Base-by-base conservation (phyloP, 371 early-diverging fungal genomes). In the Gilbertella persicaria region DNA sequence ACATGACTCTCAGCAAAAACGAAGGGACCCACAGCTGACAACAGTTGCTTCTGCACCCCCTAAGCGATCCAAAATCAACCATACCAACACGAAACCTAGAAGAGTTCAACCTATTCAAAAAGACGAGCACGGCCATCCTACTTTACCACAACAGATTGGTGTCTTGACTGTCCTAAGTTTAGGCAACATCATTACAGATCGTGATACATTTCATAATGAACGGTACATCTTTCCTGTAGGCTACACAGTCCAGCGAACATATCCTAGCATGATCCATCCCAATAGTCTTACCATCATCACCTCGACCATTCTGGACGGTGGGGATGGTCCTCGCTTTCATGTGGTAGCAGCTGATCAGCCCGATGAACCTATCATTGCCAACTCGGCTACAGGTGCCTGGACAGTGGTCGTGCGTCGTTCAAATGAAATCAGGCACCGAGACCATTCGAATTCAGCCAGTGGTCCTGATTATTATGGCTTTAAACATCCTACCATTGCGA, bases 381-480 rank as follows among this genome's bases (percentile, higher is more conserved):
- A 78, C 40, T 89, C 94, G 1, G 87, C 94, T 5, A 93, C 95
- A 12, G 95, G 94, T 28, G 95, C 90, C 16, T 96, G 95, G 97
- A 89, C 90, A 3, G 79, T 86, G 16, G 83, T 94, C 21, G 84
- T 94, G 13, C 88, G 89, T 46, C 73, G 79, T 12, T 85, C 92
- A 4, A 88, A 91, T 46, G 79, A 82, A 39, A 81, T 95, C 35
- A 83, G 92, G 8, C 82, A 89, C 25, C 78, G 87, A 2, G 88
- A 87, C 24, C 88, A 87, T 55, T 86, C 89, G 21, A 90, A 89
- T 41, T 89, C 90, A 8, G 91, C 90, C 0, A 88, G 88, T 8
- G 96, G 96, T 1, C 95, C 95, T 2, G 96, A 96, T 55, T 93
- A 89, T 55, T 95, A 87, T 71, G 96, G 95, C 0, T 88, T 95